Evolutionary conservation across 352 stramenopile genomes (phyloP).

Genomic region (Globisporangium camurandrum): DNA sequence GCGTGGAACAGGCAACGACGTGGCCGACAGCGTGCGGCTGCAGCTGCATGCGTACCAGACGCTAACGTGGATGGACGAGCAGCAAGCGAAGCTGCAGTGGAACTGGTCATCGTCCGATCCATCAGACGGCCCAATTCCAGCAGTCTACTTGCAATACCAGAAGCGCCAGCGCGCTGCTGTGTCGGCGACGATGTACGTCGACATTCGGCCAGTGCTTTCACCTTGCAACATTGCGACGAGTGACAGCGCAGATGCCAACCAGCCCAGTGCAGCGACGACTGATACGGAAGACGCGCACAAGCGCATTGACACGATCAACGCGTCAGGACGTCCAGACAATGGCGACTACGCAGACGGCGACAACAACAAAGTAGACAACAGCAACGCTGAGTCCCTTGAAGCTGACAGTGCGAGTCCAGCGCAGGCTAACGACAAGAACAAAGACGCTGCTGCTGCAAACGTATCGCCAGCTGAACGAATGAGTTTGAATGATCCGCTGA

Average conservation of each 20-base stretch:
- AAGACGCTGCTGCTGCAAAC: background rate
- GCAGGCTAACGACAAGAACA: background rate
- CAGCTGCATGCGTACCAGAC: constrained; percentile 52
- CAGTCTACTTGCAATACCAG: constrained; percentile 61
- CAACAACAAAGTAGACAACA: background rate
- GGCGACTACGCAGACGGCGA: background rate
- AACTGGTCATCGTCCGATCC: constrained; percentile 18
- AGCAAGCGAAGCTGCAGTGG: constrained; percentile 47
- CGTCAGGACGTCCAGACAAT: background rate
- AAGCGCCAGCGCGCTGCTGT: constrained; percentile 21
- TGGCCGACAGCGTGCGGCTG: constrained; percentile 17
- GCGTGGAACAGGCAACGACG: background rate
- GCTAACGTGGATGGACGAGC: constrained; percentile 56
- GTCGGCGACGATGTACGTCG: constrained; percentile 5
- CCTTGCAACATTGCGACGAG: background rate
- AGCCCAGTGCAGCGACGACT: background rate
- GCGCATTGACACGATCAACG: background rate
- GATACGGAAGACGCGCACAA: background rate
- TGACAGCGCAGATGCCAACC: background rate
- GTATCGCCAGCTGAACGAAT: background rate
- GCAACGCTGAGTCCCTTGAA: background rate
- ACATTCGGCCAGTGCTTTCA: constrained; percentile 8
- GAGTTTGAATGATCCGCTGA: constrained; percentile 11
- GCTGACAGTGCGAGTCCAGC: background rate
- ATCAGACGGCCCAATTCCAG: constrained; percentile 20